Conservation (phyloP, 331 rosid species). For the Acacia concinna region DNA sequence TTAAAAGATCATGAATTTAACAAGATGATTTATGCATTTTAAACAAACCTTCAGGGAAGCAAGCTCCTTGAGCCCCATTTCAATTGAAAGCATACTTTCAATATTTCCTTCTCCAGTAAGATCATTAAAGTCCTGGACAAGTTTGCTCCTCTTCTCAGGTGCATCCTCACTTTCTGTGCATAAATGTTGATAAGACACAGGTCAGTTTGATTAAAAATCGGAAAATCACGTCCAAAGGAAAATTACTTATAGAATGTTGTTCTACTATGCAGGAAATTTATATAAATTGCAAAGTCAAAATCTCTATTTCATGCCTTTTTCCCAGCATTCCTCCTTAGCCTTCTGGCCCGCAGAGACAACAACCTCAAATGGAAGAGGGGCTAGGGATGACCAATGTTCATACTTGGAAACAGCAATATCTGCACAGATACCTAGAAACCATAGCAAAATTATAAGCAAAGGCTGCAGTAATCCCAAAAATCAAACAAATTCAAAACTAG, state of each 20-base stretch:
- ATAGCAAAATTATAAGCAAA: conserved; percentile 35
- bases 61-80: conserved; percentile 95
- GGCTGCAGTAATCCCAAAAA: conserved; percentile 21
- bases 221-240: conserved; percentile 17
- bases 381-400: conserved; percentile 94
- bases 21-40: conserved; percentile 28
- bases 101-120: conserved; percentile 96
- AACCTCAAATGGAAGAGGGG: conserved; percentile 98
- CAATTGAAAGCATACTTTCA: conserved; percentile 95
- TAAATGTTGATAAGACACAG: conserved; percentile 9
- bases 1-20: conserved; percentile 8
- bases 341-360: conserved; percentile 98
- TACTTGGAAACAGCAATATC: conserved; percentile 88
- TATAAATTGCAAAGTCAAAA: conserved; percentile 28
- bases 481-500: conserved; percentile 22
- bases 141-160: conserved; percentile 65
- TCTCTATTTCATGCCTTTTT: conserved; percentile 61
- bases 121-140: conserved; percentile 79
- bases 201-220: conserved; percentile 9
- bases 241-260: conserved; percentile 16
- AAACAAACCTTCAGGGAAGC: conserved; percentile 78
- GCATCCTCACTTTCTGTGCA: conserved; percentile 55
- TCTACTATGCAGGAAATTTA: conserved; percentile 19
- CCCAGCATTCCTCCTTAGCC: conserved; percentile 92
- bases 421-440: conserved; percentile 76